These are phyloP conservation scores for Fraxinus greggii DNA, from an alignment of 305 asterid species.

Conservation along the genomic window DNA sequence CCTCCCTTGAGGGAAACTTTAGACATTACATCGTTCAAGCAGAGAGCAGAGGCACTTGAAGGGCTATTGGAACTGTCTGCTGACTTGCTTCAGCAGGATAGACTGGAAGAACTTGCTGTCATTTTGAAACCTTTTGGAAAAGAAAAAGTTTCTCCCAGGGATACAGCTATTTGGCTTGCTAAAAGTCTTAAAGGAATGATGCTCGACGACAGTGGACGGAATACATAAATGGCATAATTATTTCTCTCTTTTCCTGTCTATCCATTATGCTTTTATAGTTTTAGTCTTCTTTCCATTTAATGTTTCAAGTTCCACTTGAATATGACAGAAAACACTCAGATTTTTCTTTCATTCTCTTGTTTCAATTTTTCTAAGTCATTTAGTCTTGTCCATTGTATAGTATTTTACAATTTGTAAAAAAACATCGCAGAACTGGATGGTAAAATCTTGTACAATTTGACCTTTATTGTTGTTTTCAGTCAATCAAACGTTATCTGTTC, in stretches of 20 bases:
- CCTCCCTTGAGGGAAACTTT: constrained; percentile 56
- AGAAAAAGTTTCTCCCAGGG: constrained; percentile 96
- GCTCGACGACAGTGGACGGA: constrained; percentile 69
- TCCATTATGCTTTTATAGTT: constrained; percentile 18
- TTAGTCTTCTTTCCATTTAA: not conserved
- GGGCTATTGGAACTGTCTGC: constrained; percentile 92
- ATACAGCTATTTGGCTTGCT: constrained; percentile 97
- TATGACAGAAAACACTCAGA: not conserved
- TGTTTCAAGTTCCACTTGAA: not conserved
- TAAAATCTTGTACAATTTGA: not conserved
- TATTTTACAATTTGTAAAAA: constrained; percentile 24
- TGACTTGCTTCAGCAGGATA: constrained; percentile 80
- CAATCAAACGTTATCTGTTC: not conserved
- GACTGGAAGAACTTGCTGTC: constrained; percentile 84
- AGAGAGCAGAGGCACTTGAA: constrained; percentile 97
- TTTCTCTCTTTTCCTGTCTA: constrained; percentile 7
- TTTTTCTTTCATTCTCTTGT: not conserved
- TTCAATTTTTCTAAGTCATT: not conserved
- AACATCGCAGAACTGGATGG: constrained; percentile 9
- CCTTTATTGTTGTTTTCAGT: not conserved
- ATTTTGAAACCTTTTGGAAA: constrained; percentile 90
- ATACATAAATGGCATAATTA: constrained; percentile 35
- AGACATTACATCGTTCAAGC: constrained; percentile 77
- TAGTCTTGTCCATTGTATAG: constrained; percentile 27
- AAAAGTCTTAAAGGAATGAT: constrained; percentile 98